Base-by-base conservation (phyloP, 495 filamentous ascomycete species). In the Hypoxylon fragiforme region DNA sequence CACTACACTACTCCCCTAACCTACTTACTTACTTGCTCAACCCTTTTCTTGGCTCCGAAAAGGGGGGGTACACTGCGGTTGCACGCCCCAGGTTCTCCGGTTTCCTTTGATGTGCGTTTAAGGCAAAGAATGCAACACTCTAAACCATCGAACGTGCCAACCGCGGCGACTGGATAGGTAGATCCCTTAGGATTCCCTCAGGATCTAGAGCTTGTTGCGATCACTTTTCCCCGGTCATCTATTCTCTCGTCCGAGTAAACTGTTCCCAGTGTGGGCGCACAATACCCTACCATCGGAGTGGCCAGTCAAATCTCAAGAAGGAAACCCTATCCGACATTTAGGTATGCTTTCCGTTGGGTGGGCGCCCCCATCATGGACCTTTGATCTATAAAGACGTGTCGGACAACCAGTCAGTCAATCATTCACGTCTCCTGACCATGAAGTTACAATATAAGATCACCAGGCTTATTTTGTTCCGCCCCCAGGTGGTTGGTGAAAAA, bases 201-300 rank as follows among this genome's bases (percentile, higher is more conserved):
- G 40, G 41, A 62, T 62, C 52, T 62, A 57, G 58, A 56, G 43
- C 44, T 52, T 44, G n/a, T n/a, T 24, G 42, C 58, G n/a, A 49
- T 57, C 35, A 57, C 57, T 62, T 62, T 43, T 52, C 58, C 52
- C 52, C 52, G 55, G 57, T 53, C 30, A n/a, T n/a, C n/a, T n/a
- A n/a, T n/a, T n/a, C n/a, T n/a, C 58, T 62, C 52, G 58, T 57
- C 44, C 49, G 52, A 56, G 38, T 62, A 48, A 57, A 56, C 49
- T 62, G 48, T n/a, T n/a, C 43, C 47, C 28, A 4, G 58, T 62
- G 58, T 62, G 52, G 52, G 52, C 44, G 48, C 28, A 62, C 58
- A 50, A 47, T 51, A 5, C 21, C 51, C 58, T 62, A 43, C 45
- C 47, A 44, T 53, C 56, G 50, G 41, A 57, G 37, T 48, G 47